phyloP scores from a whole-genome alignment of 495 filamentous ascomycete species.

The Trichoderma parareesei region DNA sequence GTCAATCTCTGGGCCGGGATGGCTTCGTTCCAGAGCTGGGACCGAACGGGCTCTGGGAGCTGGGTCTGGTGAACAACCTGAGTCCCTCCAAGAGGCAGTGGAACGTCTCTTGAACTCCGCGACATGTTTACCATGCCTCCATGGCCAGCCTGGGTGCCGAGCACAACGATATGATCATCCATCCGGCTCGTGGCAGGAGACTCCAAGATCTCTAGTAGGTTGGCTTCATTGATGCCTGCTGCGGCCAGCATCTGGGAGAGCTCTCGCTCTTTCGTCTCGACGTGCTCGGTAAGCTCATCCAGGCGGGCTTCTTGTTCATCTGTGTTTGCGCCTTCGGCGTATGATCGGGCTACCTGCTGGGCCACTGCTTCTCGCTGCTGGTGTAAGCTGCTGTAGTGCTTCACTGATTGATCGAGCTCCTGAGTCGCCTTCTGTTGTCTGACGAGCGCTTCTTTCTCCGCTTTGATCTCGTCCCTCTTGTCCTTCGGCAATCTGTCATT shows the following conservation, averaged over 20 bases:
- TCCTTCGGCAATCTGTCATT: conserved; percentile 23
- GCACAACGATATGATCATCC: conserved; percentile 14
- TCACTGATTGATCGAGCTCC: conserved; percentile 21
- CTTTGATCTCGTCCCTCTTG: conserved; percentile 27
- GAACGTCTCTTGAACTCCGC: background rate
- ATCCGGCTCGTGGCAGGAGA: conserved; percentile 16
- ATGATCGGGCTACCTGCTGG: conserved; percentile 28
- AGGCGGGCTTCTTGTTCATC: conserved; percentile 30
- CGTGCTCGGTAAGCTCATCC: conserved; percentile 24
- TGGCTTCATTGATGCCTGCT: conserved; percentile 30
- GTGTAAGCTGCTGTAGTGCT: conserved; percentile 23
- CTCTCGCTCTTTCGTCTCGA: conserved; percentile 22
- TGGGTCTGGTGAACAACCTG: conserved; percentile 45
- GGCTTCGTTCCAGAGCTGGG: background rate
- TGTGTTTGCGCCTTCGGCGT: conserved; percentile 30
- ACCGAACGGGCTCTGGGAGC: conserved; percentile 16
- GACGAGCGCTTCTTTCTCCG: conserved; percentile 25
- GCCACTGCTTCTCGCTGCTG: conserved; percentile 27
- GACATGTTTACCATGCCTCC: background rate
- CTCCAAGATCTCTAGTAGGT: conserved; percentile 23
- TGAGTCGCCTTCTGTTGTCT: conserved; percentile 27
- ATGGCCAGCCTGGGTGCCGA: conserved; percentile 17
- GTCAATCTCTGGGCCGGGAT: background rate
- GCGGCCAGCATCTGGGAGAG: conserved; percentile 24
- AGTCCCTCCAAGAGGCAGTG: conserved; percentile 14